phyloP scores from a whole-genome alignment of 495 filamentous ascomycete genomes.

The Tuber magnatum region DNA sequence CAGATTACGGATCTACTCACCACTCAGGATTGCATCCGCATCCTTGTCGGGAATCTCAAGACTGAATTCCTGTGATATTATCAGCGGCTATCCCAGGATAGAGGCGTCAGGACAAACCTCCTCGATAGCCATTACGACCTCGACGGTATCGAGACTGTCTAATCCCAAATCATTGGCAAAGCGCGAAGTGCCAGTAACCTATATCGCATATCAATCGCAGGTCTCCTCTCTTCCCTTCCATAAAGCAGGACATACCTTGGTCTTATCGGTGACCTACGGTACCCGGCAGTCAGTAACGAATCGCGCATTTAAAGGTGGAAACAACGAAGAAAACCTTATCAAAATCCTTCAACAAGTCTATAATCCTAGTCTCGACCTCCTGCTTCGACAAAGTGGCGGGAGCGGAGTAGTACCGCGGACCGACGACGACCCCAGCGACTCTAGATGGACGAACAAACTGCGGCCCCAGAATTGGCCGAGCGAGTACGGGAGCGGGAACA shows the following conservation, averaged over 20 bases:
- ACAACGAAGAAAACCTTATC: slow-evolving; percentile 70
- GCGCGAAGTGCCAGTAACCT: slow-evolving; percentile 77
- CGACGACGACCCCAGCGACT: slow-evolving; percentile 50
- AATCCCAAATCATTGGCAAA: slow-evolving; percentile 93
- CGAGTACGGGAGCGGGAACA: slow-evolving; percentile 49
- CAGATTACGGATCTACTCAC: slow-evolving; percentile 54
- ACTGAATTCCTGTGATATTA: slow-evolving; percentile 80
- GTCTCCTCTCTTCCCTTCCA: not conserved
- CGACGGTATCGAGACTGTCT: slow-evolving; percentile 94
- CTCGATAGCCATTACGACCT: slow-evolving; percentile 99
- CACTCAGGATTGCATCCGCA: slow-evolving; percentile 89
- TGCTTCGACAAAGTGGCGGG: slow-evolving; percentile 65
- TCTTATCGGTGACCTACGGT: slow-evolving; percentile 29
- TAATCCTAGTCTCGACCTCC: slow-evolving; percentile 87
- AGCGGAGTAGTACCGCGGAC: slow-evolving; percentile 70
- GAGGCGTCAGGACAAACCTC: slow-evolving; percentile 57
- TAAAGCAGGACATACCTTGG: slow-evolving; percentile 54
- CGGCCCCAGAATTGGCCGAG: slow-evolving; percentile 48
- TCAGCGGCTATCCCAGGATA: slow-evolving; percentile 6
- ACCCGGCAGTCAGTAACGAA: slow-evolving; percentile 12
- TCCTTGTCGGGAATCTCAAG: slow-evolving; percentile 99
- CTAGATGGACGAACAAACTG: slow-evolving; percentile 44
- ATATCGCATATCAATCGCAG: slow-evolving; percentile 17
- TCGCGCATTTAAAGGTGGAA: slow-evolving; percentile 17
- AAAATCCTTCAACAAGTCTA: slow-evolving; percentile 84